Base-by-base conservation (phyloP, 2,329 filamentous ascomycete genomes). In the Arthrobotrys conoides region DNA sequence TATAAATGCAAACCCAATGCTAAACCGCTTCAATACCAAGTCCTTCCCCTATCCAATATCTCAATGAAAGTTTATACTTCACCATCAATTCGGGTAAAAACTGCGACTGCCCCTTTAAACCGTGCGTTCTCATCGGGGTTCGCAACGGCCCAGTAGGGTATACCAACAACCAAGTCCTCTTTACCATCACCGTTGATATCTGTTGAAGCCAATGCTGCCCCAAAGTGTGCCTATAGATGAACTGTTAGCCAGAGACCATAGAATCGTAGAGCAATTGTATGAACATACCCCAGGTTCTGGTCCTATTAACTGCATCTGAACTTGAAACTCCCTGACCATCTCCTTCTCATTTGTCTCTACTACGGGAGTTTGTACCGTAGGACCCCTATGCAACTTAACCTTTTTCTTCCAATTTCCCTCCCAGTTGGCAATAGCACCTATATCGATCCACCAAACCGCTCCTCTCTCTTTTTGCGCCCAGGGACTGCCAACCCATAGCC, bases 371-470 rank as follows among this genome's bases (percentile, higher is more conserved):
- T 61, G 57, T 41, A 14, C 53, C 3, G 12, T 27, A n/a, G 36
- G 27, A 5, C 41, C 61, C 51, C 55, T 44, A 1, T 51, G 20
- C 36, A 38, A 33, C 27, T 53, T 67, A 14, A 72, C 33, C 5
- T 57, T 36, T 51, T 38, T 46, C 51, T 59, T 61, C 33, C 53
- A 59, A 36, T 65, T n/a, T 16, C n/a, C 67, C 12, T 49, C 64
- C 63, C 55, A 48, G 18, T 57, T 59, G 14, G 79, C 49, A 33
- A 81, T 53, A 4, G 48, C 72, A 16, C 75, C 77, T n/a, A 82
- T 67, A 80, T 81, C 79, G 53, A 81, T 65, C 79, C 79, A 81
- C 81, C 81, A 82, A 46, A 82, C 77, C 6, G 63, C 79, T 0
- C 81, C 81, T n/a, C 65, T 69, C 76, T 81, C 80, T 3, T 68